A percentile compares a stretch with the other conserved stretches of the same genome.
phyloP scores from a whole-genome alignment of 345 rosid genomes.

The Eutrema yunnanense region DNA sequence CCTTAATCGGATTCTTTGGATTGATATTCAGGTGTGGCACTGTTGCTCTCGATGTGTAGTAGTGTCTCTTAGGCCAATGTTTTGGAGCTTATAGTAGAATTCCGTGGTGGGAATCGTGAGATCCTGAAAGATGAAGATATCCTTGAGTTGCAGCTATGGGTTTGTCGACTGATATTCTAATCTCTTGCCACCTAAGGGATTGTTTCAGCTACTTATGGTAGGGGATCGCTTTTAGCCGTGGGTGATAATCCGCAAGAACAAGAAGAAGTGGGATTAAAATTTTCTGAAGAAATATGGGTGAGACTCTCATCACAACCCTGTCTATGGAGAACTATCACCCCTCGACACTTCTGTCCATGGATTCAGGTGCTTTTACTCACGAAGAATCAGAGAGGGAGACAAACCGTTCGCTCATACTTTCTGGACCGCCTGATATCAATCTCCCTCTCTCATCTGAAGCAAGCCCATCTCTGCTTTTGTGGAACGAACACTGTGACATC shows the following conservation, averaged over 20 bases:
- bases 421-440: constrained; percentile 69
- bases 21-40: constrained; percentile 35
- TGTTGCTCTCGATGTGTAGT: constrained; percentile 16
- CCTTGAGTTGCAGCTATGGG: constrained; percentile 48
- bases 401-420: constrained; percentile 41
- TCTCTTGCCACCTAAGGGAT: neutral
- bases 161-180: constrained; percentile 51
- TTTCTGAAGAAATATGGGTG: constrained; percentile 39
- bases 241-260: neutral
- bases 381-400: constrained; percentile 61
- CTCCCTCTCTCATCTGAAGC: constrained; percentile 62
- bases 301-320: constrained; percentile 48
- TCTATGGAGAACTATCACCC: constrained; percentile 75
- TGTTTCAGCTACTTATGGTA: constrained; percentile 8
- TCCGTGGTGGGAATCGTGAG: constrained; percentile 7
- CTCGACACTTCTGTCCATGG: constrained; percentile 68
- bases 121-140: constrained; percentile 47
- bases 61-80: neutral
- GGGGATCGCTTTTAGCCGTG: neutral
- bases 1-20: constrained; percentile 2
- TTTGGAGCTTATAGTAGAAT: constrained; percentile 24
- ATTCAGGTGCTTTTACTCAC: constrained; percentile 51
- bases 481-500: constrained; percentile 63
- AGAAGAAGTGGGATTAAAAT: neutral
- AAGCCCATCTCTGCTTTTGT: constrained; percentile 43